These are phyloP conservation scores for Haplographium delicatum DNA, from an alignment of 495 filamentous ascomycete genomes.

Conservation along the genomic window DNA sequence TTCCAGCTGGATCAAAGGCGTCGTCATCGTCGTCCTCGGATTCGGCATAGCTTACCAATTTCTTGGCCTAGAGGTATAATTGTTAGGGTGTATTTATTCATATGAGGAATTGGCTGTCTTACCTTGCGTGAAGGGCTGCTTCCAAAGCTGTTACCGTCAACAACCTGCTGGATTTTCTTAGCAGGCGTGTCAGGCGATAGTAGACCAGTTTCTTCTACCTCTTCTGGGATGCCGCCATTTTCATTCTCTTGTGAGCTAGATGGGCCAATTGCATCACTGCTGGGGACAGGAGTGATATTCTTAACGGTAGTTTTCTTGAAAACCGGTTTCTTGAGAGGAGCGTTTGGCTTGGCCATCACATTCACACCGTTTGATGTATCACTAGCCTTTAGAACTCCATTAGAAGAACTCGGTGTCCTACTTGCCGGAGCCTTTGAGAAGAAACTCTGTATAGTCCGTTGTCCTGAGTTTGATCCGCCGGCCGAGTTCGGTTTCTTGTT, in stretches of 20 bases:
- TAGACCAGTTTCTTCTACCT: conserved; percentile 40
- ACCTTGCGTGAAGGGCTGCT: conserved; percentile 63
- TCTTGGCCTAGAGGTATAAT: conserved; percentile 35
- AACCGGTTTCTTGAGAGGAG: conserved; percentile 29
- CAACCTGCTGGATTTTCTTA: conserved; percentile 31
- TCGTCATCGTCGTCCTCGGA: conserved; percentile 59
- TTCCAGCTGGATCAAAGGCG: conserved; percentile 38
- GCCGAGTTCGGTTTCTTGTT: conserved; percentile 28
- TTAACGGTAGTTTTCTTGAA: conserved; percentile 32
- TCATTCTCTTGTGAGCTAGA: conserved; percentile 52
- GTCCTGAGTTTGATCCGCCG: conserved; percentile 50
- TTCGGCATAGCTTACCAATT: conserved; percentile 61
- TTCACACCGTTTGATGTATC: conserved; percentile 40
- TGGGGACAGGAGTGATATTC: conserved; percentile 67
- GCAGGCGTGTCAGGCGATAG: conserved; percentile 31
- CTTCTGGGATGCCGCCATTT: conserved; percentile 31
- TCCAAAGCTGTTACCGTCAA: conserved; percentile 22
- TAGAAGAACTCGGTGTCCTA: conserved; percentile 16
- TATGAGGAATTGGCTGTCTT: no score
- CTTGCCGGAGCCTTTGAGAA: conserved; percentile 56
- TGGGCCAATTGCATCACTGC: conserved; percentile 61
- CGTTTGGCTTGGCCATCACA: conserved; percentile 29
- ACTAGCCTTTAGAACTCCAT: conserved; percentile 27
- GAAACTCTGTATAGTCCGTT: conserved; percentile 83
- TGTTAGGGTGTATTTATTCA: no score